These are phyloP conservation scores for Knoxdaviesia proteae DNA, from an alignment of 2,329 filamentous ascomycete genomes.

Conservation along the genomic window DNA sequence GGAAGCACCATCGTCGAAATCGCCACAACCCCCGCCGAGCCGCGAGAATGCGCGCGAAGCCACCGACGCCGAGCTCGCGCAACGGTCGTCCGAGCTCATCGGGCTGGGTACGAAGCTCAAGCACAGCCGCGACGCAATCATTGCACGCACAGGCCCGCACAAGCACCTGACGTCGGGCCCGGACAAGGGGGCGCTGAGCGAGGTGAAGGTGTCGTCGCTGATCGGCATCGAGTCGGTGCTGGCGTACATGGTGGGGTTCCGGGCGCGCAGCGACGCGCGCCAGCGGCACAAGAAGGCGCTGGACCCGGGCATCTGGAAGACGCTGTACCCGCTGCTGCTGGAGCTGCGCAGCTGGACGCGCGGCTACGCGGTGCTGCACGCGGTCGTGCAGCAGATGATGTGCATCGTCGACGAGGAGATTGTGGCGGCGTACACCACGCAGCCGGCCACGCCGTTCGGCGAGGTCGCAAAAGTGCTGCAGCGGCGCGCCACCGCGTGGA, in stretches of 20 bases:
- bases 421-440: conserved; percentile 14
- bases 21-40: conserved; percentile 23
- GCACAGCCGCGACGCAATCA: conserved; percentile 29
- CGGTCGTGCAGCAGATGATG: conserved; percentile 22
- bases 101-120: conserved; percentile 28
- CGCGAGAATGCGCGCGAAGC: conserved; percentile 11
- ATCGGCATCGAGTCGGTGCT: conserved; percentile 28
- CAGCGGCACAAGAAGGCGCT: conserved; percentile 20
- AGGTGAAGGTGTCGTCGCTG: conserved; percentile 18
- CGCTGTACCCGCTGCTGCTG: conserved; percentile 22
- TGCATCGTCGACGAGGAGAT: conserved; percentile 23
- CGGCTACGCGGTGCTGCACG: conserved; percentile 18
- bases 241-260: conserved; percentile 32
- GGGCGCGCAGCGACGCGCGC: conserved; percentile 23
- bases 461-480: conserved; percentile 8
- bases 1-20: conserved; percentile 12
- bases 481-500: conserved; percentile 3
- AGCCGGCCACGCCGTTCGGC: conserved; percentile 10
- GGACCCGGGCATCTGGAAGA: conserved; percentile 21
- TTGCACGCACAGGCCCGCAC: conserved; percentile 5
- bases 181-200: conserved; percentile 9
- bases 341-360: conserved; percentile 15
- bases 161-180: conserved; percentile 8
- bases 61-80: neutral
- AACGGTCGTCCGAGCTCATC: conserved; percentile 9